Evolutionary conservation across 352 stramenopile species (phyloP), one percentile per base, ranked within the genome.

Genomic region (Phytophthora hybrid): DNA sequence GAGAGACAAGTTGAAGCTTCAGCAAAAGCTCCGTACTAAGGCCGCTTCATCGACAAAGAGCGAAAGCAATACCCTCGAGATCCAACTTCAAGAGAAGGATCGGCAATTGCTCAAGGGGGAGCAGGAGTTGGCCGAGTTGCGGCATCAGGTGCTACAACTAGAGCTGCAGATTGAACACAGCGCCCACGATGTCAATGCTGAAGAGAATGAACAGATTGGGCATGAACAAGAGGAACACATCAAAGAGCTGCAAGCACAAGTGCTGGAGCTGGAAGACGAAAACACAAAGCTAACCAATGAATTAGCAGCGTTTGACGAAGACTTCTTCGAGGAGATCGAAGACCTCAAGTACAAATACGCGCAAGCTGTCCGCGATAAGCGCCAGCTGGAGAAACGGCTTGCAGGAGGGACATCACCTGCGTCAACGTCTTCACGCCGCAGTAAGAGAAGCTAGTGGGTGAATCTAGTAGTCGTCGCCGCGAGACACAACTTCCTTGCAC

Each of bases 401-500:
- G 61, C 60, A 46, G 44, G 58, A 23, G 62, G 52, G 4, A 19
- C 31, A 3, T 78, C 66, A 21, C 66, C 60, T 16, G 60, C 46
- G 8, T 71, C 66, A 19, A 68, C 55, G 14, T 63, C 64, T 56
- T 77, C 65, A 13, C 70, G 46, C 32, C 63, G 44, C 47, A 70
- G 34, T 55, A 62, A 21, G 23, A 23, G 39, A 66, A 74, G 60
- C 47, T 77, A 66, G 47, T 56, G 53, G 7, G 58, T 44, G n/a
- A 60, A 61, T 29, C 62, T 87, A 99, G 83, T 98, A 99, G 85
- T 99, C 98, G 77, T 99, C 97, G n/a, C 98, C 98, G 32, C 96
- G 85, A 69, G 94, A 99, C 14, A 99, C 78, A 59, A 99, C 87
- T 82, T 99, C 98, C 88, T 99, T 99, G 80, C 97, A 99, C 26